Evolutionary conservation across 225 moss, liverwort and hornwort genomes (phyloP), one percentile per base, ranked within the genome.

Genomic region (Sphagnum contortum): DNA sequence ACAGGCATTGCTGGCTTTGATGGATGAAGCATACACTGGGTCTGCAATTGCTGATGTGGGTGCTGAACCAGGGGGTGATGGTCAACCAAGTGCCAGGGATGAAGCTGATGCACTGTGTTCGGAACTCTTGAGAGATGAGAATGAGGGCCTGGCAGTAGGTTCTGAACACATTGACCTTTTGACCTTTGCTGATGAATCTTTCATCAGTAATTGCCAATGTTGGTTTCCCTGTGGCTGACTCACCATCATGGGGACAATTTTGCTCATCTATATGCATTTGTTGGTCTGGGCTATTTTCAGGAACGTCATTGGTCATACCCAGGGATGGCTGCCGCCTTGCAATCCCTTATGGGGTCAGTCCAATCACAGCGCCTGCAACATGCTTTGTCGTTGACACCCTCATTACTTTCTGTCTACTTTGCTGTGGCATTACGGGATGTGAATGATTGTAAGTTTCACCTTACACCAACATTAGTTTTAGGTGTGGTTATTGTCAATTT

Each of bases 1-100:
- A 60, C 83, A 96, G 96, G 92, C 83, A 13, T 76, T 98, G 69
- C 71, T 98, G 65, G 89, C 84, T 10, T 75, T 98, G 63, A 98
- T 98, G 96, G 96, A 98, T 62, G 89, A 91, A 71, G 93, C 90
- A 45, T 98, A 98, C 52, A 93, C 92, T 56, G 96, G 92, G 0
- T 84, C 86, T 48, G 68, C 80, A 46, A 92, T 88, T 71, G 91
- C 89, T 60, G 93, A 87, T 49, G 76, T 66, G 66, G 90, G 80
- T 68, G 83, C 85, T 45, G 91, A 93, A 64, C 76, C 83, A 74
- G 86, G 87, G 3, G 83, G 77, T 74, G 91, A 87, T 68, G 92
- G 87, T 66, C 88, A 76, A 57, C 75, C 81, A 55, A 74, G 74
- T 76, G 78, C 87, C 47, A 71, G 75, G 70, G 81, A 90, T 59